Evolutionary conservation across 2,329 filamentous ascomycete genomes (phyloP), one percentile per base, ranked within the genome.

Genomic region (Venturia aucupariae): DNA sequence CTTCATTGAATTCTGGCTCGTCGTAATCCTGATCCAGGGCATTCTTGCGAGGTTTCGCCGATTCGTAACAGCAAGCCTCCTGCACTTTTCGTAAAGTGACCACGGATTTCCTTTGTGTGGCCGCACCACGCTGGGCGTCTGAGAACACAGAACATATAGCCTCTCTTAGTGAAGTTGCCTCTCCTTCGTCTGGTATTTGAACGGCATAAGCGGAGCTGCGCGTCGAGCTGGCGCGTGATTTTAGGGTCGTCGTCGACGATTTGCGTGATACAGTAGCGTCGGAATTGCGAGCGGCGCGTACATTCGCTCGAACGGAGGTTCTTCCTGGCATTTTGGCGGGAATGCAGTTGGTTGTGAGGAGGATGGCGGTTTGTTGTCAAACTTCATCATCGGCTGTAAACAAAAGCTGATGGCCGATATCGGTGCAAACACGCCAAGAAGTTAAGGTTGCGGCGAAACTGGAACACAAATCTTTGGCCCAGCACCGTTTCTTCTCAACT

Each of bases 51-150:
- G 39, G 24, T 54, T 60, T 61, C 13, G 82, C 78, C 13, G 80
- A 76, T 66, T 86, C 83, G 62, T 83, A 84, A 67, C 81, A 84
- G 77, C 91, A 96, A 44, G 87, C 82, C 73, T 97, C 93, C 71
- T 97, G 93, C 54, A 96, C 84, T 76, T 96, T 97, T 68, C 93
- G 86, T 66, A 99, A 79, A 61, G 87, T 92, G 66, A 97, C 89
- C 4, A 89, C 88, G 0, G 96, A 83, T 73, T 97, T 97, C 66
- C 93, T 83, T 74, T 99, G 94, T 1, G 90, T 90, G 1, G 92
- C 91, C 0, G 90, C 95, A 1, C 90, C 95, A 70, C 88, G 87
- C 75, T 99, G 94, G 41, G 93, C 77, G 67, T 82, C 92, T 48
- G 72, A 70, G 68, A 83, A 82, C 22, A 81, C 73, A 38, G 75